Percentiles rank a stretch among this genome's conserved stretches.
phyloP scores from a whole-genome alignment of 75 land plant species.

The Cryptomeria japonica region DNA sequence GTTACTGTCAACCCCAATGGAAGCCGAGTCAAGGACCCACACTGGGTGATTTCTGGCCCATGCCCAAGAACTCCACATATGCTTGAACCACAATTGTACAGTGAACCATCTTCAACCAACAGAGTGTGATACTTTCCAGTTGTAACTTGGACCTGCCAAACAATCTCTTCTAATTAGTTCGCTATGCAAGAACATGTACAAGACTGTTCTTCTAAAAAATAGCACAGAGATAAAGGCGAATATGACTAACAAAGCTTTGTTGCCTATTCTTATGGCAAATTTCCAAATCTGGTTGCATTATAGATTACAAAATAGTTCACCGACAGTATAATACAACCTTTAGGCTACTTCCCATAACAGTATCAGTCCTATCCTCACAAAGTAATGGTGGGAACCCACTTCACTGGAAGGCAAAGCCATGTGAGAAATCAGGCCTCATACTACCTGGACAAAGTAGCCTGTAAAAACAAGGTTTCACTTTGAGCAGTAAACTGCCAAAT shows the following conservation, averaged over 20 bases:
- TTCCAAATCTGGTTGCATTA: background rate
- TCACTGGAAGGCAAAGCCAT: no score
- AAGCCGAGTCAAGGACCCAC: slow-evolving; percentile 54
- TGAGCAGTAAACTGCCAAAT: background rate
- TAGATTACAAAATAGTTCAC: background rate
- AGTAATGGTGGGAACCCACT: background rate
- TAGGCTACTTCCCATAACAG: background rate
- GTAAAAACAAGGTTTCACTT: background rate
- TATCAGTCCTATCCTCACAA: slow-evolving; percentile 7
- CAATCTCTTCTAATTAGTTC: slow-evolving; percentile 9
- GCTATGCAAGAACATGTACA: background rate
- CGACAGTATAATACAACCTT: background rate
- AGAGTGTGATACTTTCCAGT: slow-evolving; percentile 88
- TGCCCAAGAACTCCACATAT: slow-evolving; percentile 82
- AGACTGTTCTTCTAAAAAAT: background rate
- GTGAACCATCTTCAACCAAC: slow-evolving; percentile 49
- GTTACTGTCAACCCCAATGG: slow-evolving; percentile 54
- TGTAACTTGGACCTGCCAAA: slow-evolving; percentile 74
- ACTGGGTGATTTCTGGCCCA: slow-evolving; percentile 62
- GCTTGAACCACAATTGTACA: slow-evolving; percentile 76
- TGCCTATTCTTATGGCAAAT: background rate
- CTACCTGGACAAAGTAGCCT: background rate
- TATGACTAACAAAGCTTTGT: background rate
- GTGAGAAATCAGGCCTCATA: background rate
- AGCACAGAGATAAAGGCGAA: background rate